Conservation (phyloP, 1,284 basidiomycete genomes). For the Moesziomyces aphidis region DNA sequence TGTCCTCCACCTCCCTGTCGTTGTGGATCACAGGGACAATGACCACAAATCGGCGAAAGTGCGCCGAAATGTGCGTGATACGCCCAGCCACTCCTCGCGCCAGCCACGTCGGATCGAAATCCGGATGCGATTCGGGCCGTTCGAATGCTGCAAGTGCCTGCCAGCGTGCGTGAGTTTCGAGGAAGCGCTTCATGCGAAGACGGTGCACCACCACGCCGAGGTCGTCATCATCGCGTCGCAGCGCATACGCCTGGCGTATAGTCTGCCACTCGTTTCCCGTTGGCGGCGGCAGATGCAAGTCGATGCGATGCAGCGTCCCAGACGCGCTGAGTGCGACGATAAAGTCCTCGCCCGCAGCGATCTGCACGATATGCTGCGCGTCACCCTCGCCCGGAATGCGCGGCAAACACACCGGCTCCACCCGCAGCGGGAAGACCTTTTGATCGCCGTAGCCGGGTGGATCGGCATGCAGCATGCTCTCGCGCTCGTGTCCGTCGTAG, state of each 20-base stretch:
- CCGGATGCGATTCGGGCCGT: constrained; percentile 1
- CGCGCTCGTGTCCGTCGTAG: constrained; percentile 2
- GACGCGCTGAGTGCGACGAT: constrained; percentile 45
- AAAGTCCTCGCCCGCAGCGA: constrained; percentile 54
- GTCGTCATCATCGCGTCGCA: not conserved
- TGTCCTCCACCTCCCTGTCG: constrained; percentile 8
- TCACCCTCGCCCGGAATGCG: not conserved
- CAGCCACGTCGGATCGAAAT: constrained; percentile 24
- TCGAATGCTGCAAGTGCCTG: constrained; percentile 12
- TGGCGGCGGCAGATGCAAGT: constrained; percentile 11
- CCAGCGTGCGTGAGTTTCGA: constrained; percentile 13
- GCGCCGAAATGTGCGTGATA: constrained; percentile 80
- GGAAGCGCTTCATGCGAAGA: not conserved
- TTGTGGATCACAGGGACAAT: constrained; percentile 78
- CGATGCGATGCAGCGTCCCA: constrained; percentile 38
- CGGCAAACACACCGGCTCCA: constrained; percentile 12
- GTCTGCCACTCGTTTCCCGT: not conserved
- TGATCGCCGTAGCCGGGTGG: constrained; percentile 11
- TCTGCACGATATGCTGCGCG: constrained; percentile 15
- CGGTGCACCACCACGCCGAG: constrained; percentile 1
- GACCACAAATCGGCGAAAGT: constrained; percentile 81
- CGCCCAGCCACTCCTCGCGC: constrained; percentile 25
- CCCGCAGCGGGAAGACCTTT: constrained; percentile 14
- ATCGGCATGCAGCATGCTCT: constrained; percentile 3
- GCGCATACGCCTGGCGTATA: not conserved